Percentiles rank a stretch among this genome's conserved stretches.
These are phyloP conservation scores for Linnemannia zychae DNA, from an alignment of 192 early-diverging fungal genomes.

Conservation along the genomic window DNA sequence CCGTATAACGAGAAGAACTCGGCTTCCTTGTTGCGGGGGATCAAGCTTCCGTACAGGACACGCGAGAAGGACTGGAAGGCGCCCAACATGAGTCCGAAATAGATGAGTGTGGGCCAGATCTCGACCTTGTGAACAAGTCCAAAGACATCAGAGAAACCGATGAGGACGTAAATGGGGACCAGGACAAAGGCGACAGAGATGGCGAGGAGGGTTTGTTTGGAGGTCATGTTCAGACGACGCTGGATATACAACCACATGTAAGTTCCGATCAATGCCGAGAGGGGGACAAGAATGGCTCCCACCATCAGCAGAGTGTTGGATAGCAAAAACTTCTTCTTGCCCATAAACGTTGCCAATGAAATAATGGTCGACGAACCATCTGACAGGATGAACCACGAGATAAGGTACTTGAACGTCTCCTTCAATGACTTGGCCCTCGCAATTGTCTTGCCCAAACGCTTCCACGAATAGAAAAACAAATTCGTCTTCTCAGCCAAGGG, in stretches of 20 bases:
- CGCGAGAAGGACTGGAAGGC: constrained; percentile 69
- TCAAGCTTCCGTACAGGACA: constrained; percentile 72
- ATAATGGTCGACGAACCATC: constrained; percentile 74
- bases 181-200: constrained; percentile 62
- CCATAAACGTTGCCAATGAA: constrained; percentile 71
- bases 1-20: constrained; percentile 81
- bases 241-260: constrained; percentile 71
- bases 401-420: constrained; percentile 72
- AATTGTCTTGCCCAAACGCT: constrained; percentile 51
- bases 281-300: constrained; percentile 69
- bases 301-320: constrained; percentile 63
- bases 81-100: constrained; percentile 75
- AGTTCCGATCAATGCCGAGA: constrained; percentile 67
- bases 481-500: constrained; percentile 59
- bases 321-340: constrained; percentile 65
- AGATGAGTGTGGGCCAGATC: constrained; percentile 66
- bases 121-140: constrained; percentile 69
- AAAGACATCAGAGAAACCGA: constrained; percentile 70
- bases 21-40: constrained; percentile 75
- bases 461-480: constrained; percentile 59
- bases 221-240: constrained; percentile 58
- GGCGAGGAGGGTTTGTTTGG: constrained; percentile 68
- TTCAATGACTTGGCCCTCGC: constrained; percentile 62
- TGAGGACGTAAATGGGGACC: constrained; percentile 72
- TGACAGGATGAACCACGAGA: constrained; percentile 79